Evolutionary conservation across 2,329 filamentous ascomycete species (phyloP), one percentile per base, ranked within the genome.

Genomic region (Elsinoe batatas): DNA sequence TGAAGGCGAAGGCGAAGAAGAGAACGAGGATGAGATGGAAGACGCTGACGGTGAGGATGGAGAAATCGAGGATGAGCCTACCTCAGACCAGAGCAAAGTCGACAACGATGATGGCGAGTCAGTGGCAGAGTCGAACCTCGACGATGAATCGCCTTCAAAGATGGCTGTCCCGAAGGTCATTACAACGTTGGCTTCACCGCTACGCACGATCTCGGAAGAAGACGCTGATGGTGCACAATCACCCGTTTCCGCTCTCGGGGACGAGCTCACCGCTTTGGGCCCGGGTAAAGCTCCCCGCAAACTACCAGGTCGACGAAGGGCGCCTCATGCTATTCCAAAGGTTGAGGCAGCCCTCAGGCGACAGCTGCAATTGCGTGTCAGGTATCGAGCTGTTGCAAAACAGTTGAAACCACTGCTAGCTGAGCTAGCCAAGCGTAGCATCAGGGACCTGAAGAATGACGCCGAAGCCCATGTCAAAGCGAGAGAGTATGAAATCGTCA

Each of bases 281-380:
- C 37, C 53, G 4, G 42, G 38, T 42, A 58, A 58, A 37, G 54
- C 54, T 11, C 43, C 40, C 22, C 54, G 54, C 33, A 50, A 51
- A 11, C 35, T 60, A 12, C 58, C 58, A 32, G 74, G 73, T 56
- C 68, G 74, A 58, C 68, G 74, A 44, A 68, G 75, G 64, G 74
- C 74, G 59, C 72, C 72, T 54, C 73, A 77, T 69, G 62, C 71
- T 53, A 69, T 73, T 61, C 64, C 69, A 40, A 69, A 70, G 54
- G 66, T 77, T 47, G 75, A 77, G 63, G 68, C 71, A 13, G 69
- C 73, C 56, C 65, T 77, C 60, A 70, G 74, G 53, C 81, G 85
- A 55, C 80, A 84, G 65, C 76, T 84, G 61, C 79, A 85, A 62
- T 74, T 88, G 62, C 84, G 84, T 67, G 80, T 81, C 56, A 75